A percentile compares a stretch with the other conserved stretches of the same genome.
phyloP scores from a whole-genome alignment of 1,284 basidiomycete species.

The Trichosporon coremiiforme region DNA sequence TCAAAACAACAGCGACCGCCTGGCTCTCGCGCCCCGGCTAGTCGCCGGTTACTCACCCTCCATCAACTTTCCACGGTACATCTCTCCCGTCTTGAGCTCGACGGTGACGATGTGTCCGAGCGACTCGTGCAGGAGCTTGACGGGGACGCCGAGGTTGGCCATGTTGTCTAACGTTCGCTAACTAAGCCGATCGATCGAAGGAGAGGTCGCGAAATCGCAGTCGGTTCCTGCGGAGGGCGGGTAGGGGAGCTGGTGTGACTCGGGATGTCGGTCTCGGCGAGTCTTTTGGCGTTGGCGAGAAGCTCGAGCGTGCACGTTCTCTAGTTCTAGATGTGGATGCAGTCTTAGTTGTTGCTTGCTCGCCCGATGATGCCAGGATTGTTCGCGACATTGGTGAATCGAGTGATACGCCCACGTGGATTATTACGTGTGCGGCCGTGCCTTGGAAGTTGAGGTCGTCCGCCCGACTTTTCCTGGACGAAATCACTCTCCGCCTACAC shows the following conservation, averaged over 20 bases:
- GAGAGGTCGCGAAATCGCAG: no score
- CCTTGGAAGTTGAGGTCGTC: not conserved
- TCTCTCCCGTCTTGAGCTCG: conserved; percentile 90
- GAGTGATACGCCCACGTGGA: not conserved
- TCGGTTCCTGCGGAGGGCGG: not conserved
- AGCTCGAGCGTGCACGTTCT: no score
- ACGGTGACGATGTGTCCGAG: conserved; percentile 96
- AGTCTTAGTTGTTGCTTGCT: not conserved
- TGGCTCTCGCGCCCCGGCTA: not conserved
- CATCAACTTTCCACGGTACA: conserved; percentile 95
- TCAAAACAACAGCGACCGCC: not conserved
- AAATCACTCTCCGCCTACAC: not conserved
- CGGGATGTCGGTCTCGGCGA: not conserved
- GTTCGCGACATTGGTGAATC: not conserved
- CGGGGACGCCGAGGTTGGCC: conserved; percentile 77
- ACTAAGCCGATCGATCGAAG: no score
- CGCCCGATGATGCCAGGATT: not conserved
- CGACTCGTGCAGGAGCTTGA: conserved; percentile 89
- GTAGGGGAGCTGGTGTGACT: not conserved
- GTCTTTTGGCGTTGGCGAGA: not conserved
- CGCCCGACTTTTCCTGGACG: conserved; percentile 12
- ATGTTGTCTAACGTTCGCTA: conserved; percentile 38
- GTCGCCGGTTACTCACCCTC: conserved; percentile 69
- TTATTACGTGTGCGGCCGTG: not conserved
- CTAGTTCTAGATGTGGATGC: not conserved